phyloP scores from a whole-genome alignment of 2,329 filamentous ascomycete genomes.

The Ophiostoma tasmaniense region DNA sequence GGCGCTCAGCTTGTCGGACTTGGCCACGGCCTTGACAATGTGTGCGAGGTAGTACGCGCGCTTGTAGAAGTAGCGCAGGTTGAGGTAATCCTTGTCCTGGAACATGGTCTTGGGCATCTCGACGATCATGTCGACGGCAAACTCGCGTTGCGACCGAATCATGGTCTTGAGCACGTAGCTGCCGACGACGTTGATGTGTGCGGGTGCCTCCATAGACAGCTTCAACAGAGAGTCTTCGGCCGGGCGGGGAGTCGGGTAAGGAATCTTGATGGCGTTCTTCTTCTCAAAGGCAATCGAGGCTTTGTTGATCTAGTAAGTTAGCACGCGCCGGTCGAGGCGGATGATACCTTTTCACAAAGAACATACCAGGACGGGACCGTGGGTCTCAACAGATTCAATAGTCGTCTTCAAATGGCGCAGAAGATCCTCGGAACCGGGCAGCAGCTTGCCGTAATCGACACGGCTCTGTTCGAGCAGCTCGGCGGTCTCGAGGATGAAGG shows the following conservation, averaged over 20 bases:
- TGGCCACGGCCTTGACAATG: slow-evolving; percentile 60
- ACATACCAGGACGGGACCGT: slow-evolving; percentile 44
- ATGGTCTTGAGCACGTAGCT: slow-evolving; percentile 75
- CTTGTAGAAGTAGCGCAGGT: slow-evolving; percentile 91
- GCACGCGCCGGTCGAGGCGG: background rate
- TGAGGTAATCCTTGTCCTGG: slow-evolving; percentile 89
- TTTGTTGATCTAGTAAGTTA: slow-evolving; percentile 49
- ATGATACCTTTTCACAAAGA: background rate
- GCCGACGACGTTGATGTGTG: slow-evolving; percentile 77
- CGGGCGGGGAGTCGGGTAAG: slow-evolving; percentile 76
- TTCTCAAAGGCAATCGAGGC: slow-evolving; percentile 60
- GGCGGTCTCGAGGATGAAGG: slow-evolving; percentile 51
- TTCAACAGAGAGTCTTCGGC: slow-evolving; percentile 71
- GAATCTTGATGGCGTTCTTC: slow-evolving; percentile 60
- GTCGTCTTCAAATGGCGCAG: slow-evolving; percentile 44
- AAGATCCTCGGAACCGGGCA: slow-evolving; percentile 41
- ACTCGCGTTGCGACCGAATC: slow-evolving; percentile 49
- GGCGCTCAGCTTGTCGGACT: slow-evolving; percentile 41
- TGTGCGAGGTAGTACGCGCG: slow-evolving; percentile 84
- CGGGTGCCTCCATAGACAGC: slow-evolving; percentile 65
- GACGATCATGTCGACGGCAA: slow-evolving; percentile 73
- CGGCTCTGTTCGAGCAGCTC: slow-evolving; percentile 49
- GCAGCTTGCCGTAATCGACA: slow-evolving; percentile 42
- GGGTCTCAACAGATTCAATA: slow-evolving; percentile 43
- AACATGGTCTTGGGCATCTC: slow-evolving; percentile 75